These are phyloP conservation scores for Zygosaccharomyces pseudobailii DNA, from an alignment of 1,139 yeast genomes.

Conservation along the genomic window DNA sequence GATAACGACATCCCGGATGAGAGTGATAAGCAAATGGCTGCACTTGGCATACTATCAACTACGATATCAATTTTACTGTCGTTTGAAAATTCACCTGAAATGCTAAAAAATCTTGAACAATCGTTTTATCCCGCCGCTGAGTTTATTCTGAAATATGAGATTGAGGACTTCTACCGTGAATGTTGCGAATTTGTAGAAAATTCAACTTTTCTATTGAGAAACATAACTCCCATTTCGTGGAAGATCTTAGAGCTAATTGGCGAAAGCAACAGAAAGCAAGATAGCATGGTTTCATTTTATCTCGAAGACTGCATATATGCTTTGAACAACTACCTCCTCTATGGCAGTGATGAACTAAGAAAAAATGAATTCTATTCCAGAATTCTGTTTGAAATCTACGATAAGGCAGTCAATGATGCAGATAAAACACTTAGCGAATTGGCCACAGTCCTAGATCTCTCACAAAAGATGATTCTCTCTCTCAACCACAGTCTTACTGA, in stretches of 20 bases:
- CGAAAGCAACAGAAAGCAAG: constrained; percentile 48
- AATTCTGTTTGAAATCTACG: constrained; percentile 29
- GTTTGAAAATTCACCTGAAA: constrained; percentile 73
- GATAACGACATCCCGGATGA: constrained; percentile 43
- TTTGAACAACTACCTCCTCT: constrained; percentile 70
- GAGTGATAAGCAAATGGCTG: constrained; percentile 83
- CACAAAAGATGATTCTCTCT: constrained; percentile 35
- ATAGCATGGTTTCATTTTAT: constrained; percentile 49
- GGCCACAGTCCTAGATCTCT: constrained; percentile 30
- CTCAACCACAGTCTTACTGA: constrained; percentile 30
- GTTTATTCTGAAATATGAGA: constrained; percentile 54
- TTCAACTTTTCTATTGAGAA: constrained; percentile 69
- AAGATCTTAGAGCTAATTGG: constrained; percentile 54
- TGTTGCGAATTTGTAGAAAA: constrained; percentile 81
- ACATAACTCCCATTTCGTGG: constrained; percentile 77
- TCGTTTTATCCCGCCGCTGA: constrained; percentile 70
- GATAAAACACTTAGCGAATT: constrained; percentile 32
- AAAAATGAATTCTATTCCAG: constrained; percentile 32
- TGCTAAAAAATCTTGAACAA: constrained; percentile 64
- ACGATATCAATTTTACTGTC: constrained; percentile 82
- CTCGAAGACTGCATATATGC: constrained; percentile 75
- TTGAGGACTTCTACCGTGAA: constrained; percentile 81
- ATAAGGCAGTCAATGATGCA: constrained; percentile 31
- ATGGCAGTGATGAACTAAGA: constrained; percentile 55
- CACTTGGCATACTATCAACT: constrained; percentile 80